Percentiles rank a stretch among this genome's conserved stretches.
Conservation (phyloP, 495 filamentous ascomycete genomes). For the Penicillium bovifimosum region DNA sequence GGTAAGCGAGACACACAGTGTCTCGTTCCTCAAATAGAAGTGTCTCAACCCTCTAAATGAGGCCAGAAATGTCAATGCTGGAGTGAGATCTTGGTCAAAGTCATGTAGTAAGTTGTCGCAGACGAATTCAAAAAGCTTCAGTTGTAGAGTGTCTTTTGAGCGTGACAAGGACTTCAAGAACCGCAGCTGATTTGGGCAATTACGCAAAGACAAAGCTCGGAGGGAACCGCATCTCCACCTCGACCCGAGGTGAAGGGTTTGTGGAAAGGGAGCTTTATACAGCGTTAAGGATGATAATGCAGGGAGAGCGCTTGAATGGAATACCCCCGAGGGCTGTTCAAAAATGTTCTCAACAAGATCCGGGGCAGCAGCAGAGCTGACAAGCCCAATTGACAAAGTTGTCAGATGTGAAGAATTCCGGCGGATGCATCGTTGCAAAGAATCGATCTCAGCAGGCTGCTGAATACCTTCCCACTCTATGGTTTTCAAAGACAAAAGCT, state of each 20-base stretch:
- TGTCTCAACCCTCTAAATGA: neutral
- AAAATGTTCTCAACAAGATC: neutral
- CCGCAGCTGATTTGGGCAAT: neutral
- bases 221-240: neutral
- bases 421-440: constrained; percentile 2
- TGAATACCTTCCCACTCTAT: constrained; percentile 13
- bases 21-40: too few species aligned
- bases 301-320: neutral
- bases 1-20: too few species aligned
- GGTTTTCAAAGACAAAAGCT: neutral
- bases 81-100: neutral
- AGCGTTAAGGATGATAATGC: neutral
- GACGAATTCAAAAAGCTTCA: neutral
- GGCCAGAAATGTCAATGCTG: neutral
- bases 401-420: constrained; percentile 2
- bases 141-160: neutral
- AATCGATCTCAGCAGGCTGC: constrained; percentile 6
- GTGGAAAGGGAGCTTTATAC: neutral
- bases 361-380: neutral
- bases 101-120: neutral
- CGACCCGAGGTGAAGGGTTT: neutral
- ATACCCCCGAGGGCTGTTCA: neutral
- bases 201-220: neutral
- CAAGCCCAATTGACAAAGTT: constrained; percentile 3
- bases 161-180: neutral